Percentiles rank a stretch among this genome's conserved stretches.
phyloP scores from a whole-genome alignment of 257 asterid species.

The Solanum virginianum region DNA sequence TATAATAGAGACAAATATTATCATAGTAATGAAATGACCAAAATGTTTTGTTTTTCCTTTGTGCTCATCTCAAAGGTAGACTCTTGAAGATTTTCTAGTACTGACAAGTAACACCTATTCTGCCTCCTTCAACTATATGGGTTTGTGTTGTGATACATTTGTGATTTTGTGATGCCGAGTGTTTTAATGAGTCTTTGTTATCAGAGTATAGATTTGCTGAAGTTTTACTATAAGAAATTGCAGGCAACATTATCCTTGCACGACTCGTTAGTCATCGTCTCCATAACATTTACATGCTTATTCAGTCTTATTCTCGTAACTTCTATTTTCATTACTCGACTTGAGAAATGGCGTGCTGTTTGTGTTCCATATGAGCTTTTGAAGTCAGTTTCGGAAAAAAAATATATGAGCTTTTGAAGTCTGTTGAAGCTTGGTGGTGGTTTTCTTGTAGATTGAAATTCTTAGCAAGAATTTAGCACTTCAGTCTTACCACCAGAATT shows the following conservation, averaged over 20 bases:
- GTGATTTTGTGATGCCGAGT: neutral
- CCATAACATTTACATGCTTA: neutral
- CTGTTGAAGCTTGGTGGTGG: neutral
- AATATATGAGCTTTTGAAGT: neutral
- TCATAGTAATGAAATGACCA: neutral
- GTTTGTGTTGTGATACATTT: neutral
- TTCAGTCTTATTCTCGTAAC: neutral
- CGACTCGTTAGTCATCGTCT: neutral
- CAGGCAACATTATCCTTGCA: neutral
- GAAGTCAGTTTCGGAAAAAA: neutral
- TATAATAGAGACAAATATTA: neutral
- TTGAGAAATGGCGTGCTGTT: neutral
- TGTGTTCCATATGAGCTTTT: neutral
- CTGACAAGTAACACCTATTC: neutral
- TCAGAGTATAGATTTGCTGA: neutral
- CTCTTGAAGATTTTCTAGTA: neutral
- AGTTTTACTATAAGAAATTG: neutral
- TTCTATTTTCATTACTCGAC: neutral
- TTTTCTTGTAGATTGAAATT: neutral
- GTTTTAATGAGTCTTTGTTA: neutral
- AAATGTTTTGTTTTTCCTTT: neutral
- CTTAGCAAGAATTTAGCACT: neutral
- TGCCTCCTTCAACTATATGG: neutral
- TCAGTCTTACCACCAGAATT: neutral
- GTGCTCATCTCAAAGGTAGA: neutral